A percentile compares a stretch with the other conserved stretches of the same genome.
Conservation (phyloP, 371 early-diverging fungal species). For the Homolaphlyctis polyrhiza region DNA sequence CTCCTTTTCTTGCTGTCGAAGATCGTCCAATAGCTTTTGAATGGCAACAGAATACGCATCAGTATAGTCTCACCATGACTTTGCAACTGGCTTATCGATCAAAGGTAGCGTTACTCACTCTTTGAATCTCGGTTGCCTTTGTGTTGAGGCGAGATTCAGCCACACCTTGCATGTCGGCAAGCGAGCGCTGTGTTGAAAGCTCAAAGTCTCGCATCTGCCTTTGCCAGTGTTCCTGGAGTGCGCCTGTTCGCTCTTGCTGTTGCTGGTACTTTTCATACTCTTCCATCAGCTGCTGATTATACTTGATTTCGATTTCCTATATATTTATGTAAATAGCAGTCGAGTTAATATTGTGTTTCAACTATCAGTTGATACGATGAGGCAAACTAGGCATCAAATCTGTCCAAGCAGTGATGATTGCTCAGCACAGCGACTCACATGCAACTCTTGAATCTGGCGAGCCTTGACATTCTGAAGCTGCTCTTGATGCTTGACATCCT, state of each 20-base stretch:
- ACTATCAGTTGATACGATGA: background rate
- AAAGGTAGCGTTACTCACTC: conserved; percentile 19
- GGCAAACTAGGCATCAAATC: conserved; percentile 6
- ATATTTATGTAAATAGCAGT: no score
- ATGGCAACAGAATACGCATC: background rate
- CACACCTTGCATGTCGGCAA: conserved; percentile 32
- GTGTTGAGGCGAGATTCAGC: conserved; percentile 32
- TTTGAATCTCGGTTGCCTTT: conserved; percentile 34
- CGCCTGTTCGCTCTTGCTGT: conserved; percentile 23
- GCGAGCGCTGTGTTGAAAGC: conserved; percentile 15
- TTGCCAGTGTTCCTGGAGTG: conserved; percentile 40
- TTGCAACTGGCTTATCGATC: background rate
- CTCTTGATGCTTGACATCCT: conserved; percentile 46
- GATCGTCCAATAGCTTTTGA: conserved; percentile 34
- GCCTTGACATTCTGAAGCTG: conserved; percentile 24
- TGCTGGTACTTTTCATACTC: conserved; percentile 52
- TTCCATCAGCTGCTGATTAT: conserved; percentile 43
- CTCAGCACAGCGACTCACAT: conserved; percentile 21
- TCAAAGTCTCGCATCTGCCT: conserved; percentile 36
- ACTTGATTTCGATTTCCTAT: conserved; percentile 39
- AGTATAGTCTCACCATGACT: background rate
- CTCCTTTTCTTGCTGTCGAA: conserved; percentile 31
- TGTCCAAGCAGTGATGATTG: background rate
- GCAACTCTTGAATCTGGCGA: conserved; percentile 34
- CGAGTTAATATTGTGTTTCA: background rate